Conservation (phyloP, 148 eudicot species). For the Selenicereus undatus region DNA sequence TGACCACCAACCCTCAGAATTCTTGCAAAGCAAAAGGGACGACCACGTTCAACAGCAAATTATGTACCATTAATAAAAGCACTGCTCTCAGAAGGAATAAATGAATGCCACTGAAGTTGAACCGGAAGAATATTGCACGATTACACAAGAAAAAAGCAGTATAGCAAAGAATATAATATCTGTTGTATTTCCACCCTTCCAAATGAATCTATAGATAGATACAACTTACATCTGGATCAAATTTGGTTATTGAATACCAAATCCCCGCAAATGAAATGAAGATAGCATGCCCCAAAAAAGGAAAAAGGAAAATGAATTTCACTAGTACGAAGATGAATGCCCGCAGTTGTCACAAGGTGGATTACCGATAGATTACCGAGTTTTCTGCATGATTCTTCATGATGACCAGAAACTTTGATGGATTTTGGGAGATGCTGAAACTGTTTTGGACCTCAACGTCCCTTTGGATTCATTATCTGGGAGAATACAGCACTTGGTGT, state of each 20-base stretch:
- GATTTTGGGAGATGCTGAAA: neutral
- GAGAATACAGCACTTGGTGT: conserved; percentile 94
- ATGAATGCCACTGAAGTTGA: neutral
- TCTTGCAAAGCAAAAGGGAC: too few species aligned
- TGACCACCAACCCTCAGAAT: neutral
- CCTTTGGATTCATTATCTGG: conserved; percentile 93
- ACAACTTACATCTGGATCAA: conserved; percentile 5
- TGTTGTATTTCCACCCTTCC: neutral
- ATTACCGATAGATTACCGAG: too few species aligned
- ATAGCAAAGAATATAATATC: neutral
- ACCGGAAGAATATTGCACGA: neutral
- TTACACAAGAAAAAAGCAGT: neutral
- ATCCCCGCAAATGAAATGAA: neutral
- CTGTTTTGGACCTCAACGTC: conserved; percentile 45
- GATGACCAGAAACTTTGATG: neutral
- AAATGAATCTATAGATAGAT: conserved; percentile 1
- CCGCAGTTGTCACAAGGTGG: conserved; percentile 6
- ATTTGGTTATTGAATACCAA: neutral
- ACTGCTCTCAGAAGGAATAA: neutral
- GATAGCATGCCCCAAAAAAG: neutral
- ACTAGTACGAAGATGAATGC: conserved; percentile 9
- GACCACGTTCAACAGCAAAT: too few species aligned
- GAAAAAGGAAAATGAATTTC: neutral
- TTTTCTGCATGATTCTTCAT: neutral
- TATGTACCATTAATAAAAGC: neutral